Percentiles rank a stretch among this genome's conserved stretches.
These are phyloP conservation scores for Ramaria sp. DNA, from an alignment of 768 basidiomycete species.

Conservation along the genomic window DNA sequence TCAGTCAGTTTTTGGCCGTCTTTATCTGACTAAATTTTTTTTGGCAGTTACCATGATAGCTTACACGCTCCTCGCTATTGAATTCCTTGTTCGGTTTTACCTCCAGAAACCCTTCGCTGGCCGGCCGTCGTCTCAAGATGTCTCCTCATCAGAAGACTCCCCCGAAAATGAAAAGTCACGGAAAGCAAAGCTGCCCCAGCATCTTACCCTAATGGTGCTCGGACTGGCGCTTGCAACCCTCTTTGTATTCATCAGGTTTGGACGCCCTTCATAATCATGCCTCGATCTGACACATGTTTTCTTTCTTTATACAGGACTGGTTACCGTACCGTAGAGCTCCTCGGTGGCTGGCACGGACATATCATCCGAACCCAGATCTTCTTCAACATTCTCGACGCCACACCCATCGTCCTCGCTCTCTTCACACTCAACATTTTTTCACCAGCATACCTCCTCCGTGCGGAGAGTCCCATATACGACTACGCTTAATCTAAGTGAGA, in stretches of 20 bases:
- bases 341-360: too few species aligned
- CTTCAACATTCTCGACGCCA: slow-evolving; percentile 32
- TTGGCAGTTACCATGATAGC: slow-evolving; percentile 27
- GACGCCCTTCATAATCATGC: background rate
- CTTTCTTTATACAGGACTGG: background rate
- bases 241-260: slow-evolving; percentile 40
- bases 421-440: slow-evolving; percentile 34
- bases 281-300: background rate
- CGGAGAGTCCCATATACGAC: too few species aligned
- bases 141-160: too few species aligned
- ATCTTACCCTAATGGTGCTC: slow-evolving; percentile 14
- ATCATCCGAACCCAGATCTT: slow-evolving; percentile 2
- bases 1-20: background rate
- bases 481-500: too few species aligned
- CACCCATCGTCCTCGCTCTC: slow-evolving; percentile 36
- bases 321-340: slow-evolving; percentile 4
- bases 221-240: slow-evolving; percentile 20
- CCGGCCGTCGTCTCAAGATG: too few species aligned
- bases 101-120: slow-evolving; percentile 13
- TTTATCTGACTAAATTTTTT: background rate
- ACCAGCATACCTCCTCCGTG: slow-evolving; percentile 30
- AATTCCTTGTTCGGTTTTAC: slow-evolving; percentile 33
- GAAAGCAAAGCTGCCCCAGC: too few species aligned
- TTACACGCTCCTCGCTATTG: slow-evolving; percentile 29
- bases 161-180: too few species aligned